Percentiles rank a stretch among this genome's conserved stretches.
Evolutionary conservation across 306 rosid species (phyloP).

Genomic region (Psophocarpus tetragonolobus): DNA sequence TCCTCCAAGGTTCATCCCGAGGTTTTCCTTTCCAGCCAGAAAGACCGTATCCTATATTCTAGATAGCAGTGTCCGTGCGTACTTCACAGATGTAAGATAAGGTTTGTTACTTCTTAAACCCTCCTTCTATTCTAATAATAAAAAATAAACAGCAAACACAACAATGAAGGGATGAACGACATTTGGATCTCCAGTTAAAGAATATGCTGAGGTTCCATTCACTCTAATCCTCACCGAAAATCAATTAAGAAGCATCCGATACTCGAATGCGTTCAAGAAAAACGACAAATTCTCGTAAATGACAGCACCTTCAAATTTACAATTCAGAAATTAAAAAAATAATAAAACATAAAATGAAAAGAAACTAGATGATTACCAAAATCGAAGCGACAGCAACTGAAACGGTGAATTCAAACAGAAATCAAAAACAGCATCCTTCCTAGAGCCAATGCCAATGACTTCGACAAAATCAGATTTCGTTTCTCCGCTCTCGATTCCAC

Average conservation of each 20-base stretch:
- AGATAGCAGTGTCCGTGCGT: too few relatives aligned
- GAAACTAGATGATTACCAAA: slow-evolving; percentile 48
- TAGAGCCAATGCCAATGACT: slow-evolving; percentile 81
- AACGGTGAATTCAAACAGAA: slow-evolving; percentile 75
- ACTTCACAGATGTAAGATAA: not conserved
- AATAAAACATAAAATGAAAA: not conserved
- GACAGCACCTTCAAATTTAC: not conserved
- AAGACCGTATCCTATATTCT: too few relatives aligned
- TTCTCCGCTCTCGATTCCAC: slow-evolving; percentile 36
- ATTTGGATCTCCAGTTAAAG: not conserved
- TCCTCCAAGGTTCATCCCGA: too few relatives aligned
- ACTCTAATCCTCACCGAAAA: slow-evolving; percentile 1
- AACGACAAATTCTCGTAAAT: not conserved
- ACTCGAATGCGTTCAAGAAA: not conserved
- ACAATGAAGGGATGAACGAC: not conserved
- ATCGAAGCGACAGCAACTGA: slow-evolving; percentile 62
- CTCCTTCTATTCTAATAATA: not conserved
- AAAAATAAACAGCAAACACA: not conserved
- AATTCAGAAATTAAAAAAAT: not conserved
- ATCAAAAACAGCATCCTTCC: slow-evolving; percentile 80
- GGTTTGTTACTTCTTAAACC: not conserved
- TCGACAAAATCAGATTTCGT: slow-evolving; percentile 58
- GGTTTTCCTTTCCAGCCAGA: too few relatives aligned
- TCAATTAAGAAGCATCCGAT: not conserved
- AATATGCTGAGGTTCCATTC: not conserved